phyloP scores from a whole-genome alignment of 1,284 basidiomycete genomes.

The Mixia osmundae region DNA sequence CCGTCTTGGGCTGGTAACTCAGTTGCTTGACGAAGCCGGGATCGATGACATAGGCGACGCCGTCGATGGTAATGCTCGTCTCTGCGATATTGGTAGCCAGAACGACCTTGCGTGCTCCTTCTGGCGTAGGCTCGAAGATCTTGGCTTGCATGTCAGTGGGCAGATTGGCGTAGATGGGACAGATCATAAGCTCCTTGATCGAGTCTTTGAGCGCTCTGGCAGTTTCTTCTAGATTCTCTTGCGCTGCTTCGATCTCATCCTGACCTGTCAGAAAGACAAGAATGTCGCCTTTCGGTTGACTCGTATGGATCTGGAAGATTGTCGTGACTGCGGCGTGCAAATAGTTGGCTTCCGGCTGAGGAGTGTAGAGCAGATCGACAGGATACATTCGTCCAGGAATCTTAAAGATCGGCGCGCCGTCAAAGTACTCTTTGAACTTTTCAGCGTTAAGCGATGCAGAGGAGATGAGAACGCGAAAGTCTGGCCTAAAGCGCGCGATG shows the following conservation, averaged over 20 bases:
- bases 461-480: conserved; percentile 71
- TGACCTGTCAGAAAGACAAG: conserved; percentile 97
- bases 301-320: conserved; percentile 96
- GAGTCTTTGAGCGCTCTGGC: conserved; percentile 85
- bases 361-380: conserved; percentile 95
- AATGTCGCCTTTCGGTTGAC: conserved; percentile 94
- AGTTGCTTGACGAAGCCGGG: conserved; percentile 97
- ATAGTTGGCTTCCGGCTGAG: conserved; percentile 93
- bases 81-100: conserved; percentile 97
- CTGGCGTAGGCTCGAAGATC: conserved; percentile 96
- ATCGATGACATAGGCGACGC: conserved; percentile 93
- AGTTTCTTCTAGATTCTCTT: conserved; percentile 83
- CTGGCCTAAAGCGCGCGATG: conserved; percentile 86
- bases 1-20: conserved; percentile 83
- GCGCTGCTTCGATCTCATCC: conserved; percentile 92
- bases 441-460: conserved; percentile 92
- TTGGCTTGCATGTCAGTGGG: conserved; percentile 98
- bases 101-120: conserved; percentile 86
- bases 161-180: conserved; percentile 93
- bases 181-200: conserved; percentile 78
- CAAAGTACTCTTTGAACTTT: conserved; percentile 90
- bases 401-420: conserved; percentile 70
- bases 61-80: conserved; percentile 92
- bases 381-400: conserved; percentile 88
- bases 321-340: conserved; percentile 96